Conservation (phyloP, 768 basidiomycete genomes). For the Auriscalpium orientale region DNA sequence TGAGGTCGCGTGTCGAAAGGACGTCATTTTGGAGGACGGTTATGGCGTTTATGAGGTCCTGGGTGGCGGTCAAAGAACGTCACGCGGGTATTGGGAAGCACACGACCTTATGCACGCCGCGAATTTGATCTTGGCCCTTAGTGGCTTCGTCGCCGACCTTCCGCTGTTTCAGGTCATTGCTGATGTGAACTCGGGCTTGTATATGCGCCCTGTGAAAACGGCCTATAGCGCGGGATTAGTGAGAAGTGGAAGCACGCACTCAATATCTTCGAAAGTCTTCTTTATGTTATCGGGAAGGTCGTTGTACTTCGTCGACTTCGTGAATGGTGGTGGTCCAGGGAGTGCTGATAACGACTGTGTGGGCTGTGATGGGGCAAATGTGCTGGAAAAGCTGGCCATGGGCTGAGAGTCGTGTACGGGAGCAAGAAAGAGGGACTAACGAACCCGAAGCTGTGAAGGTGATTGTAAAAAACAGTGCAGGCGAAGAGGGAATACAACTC, state of each 20-base stretch:
- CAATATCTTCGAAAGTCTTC: slow-evolving; percentile 57
- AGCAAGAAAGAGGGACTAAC: neutral
- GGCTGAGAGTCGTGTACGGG: too few species aligned
- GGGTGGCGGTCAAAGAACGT: neutral
- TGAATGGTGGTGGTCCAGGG: slow-evolving; percentile 33
- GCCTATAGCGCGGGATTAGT: slow-evolving; percentile 9
- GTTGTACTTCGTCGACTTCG: slow-evolving; percentile 68
- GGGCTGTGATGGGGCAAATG: slow-evolving; percentile 2
- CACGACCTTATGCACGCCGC: slow-evolving; percentile 56
- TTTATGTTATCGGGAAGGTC: slow-evolving; percentile 68
- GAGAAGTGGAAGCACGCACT: slow-evolving; percentile 37
- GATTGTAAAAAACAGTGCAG: too few species aligned
- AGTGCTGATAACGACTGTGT: slow-evolving; percentile 8
- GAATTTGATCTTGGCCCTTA: slow-evolving; percentile 65
- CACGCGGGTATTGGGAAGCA: neutral
- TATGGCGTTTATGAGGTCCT: slow-evolving; percentile 62
- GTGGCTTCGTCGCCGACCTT: slow-evolving; percentile 69
- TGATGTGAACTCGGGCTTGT: slow-evolving; percentile 73
- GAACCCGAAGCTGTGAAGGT: slow-evolving; percentile 7
- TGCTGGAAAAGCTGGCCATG: slow-evolving; percentile 1
- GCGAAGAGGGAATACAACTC: too few species aligned
- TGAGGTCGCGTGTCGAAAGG: slow-evolving; percentile 60
- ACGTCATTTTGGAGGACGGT: slow-evolving; percentile 61
- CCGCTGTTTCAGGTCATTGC: slow-evolving; percentile 69
- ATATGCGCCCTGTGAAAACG: slow-evolving; percentile 46